phyloP scores from a whole-genome alignment of 306 rosid species.

The Gillenia trifoliata region DNA sequence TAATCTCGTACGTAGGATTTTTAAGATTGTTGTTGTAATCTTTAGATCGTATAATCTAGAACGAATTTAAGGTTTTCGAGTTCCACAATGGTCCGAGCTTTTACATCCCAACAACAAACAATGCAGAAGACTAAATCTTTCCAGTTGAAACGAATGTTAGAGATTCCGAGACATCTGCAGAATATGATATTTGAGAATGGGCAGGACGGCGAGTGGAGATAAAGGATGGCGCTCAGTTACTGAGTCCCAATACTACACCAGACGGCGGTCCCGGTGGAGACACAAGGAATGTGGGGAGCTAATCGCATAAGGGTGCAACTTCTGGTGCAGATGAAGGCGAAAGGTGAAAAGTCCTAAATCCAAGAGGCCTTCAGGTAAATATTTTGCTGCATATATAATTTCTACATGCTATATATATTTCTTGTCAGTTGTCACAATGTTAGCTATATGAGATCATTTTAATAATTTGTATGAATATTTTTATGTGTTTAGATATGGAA shows the following conservation, averaged over 20 bases:
- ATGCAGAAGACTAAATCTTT: constrained; percentile 69
- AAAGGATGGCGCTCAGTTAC: constrained; percentile 16
- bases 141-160: constrained; percentile 62
- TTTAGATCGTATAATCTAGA: constrained; percentile 8
- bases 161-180: constrained; percentile 46
- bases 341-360: constrained; percentile 17
- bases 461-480: neutral
- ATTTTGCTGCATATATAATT: neutral
- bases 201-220: constrained; percentile 24
- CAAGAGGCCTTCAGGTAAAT: constrained; percentile 41
- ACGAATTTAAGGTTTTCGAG: neutral
- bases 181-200: constrained; percentile 41
- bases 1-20: neutral
- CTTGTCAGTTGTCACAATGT: neutral
- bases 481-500: constrained; percentile 55
- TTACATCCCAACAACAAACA: constrained; percentile 36
- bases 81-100: constrained; percentile 62
- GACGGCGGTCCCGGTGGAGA: constrained; percentile 6
- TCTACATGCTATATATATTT: neutral
- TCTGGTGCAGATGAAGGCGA: constrained; percentile 16
- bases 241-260: constrained; percentile 21
- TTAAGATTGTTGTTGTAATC: neutral
- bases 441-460: neutral
- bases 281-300: constrained; percentile 15
- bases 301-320: constrained; percentile 5